Conservation (phyloP, 202 grass and related monocot genomes). For the Hordeum pubiflorum region DNA sequence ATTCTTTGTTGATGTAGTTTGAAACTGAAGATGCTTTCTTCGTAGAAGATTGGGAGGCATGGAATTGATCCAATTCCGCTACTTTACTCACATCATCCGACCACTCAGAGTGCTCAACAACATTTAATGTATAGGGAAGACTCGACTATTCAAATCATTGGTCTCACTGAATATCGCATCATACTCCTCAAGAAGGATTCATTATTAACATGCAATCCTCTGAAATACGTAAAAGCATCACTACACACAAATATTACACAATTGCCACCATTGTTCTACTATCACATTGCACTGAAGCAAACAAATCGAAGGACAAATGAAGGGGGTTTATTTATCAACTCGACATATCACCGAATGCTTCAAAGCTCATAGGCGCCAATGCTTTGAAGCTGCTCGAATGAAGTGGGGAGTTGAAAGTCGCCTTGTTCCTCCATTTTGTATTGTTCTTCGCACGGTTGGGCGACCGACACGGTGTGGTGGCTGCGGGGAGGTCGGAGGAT, state of each 20-base stretch:
- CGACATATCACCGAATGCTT: background rate
- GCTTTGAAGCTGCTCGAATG: background rate
- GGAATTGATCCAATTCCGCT: background rate
- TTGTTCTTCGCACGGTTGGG: background rate
- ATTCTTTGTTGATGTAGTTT: background rate
- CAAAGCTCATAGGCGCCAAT: background rate
- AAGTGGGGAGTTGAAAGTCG: background rate
- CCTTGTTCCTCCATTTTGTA: background rate
- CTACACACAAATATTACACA: background rate
- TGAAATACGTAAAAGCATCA: background rate
- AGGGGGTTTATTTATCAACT: background rate
- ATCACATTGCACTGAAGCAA: background rate
- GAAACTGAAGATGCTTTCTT: background rate
- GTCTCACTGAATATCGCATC: background rate
- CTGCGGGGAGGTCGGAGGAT: background rate
- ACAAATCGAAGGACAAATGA: background rate
- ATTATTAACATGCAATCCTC: background rate
- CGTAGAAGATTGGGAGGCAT: background rate
- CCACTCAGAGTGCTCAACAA: background rate
- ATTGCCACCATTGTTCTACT: background rate
- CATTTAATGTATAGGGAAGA: background rate
- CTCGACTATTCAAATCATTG: background rate
- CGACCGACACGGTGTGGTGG: background rate
- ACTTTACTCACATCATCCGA: background rate
- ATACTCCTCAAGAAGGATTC: background rate